Evolutionary conservation across 768 basidiomycete genomes (phyloP).

Genomic region (Mycena haematopus): DNA sequence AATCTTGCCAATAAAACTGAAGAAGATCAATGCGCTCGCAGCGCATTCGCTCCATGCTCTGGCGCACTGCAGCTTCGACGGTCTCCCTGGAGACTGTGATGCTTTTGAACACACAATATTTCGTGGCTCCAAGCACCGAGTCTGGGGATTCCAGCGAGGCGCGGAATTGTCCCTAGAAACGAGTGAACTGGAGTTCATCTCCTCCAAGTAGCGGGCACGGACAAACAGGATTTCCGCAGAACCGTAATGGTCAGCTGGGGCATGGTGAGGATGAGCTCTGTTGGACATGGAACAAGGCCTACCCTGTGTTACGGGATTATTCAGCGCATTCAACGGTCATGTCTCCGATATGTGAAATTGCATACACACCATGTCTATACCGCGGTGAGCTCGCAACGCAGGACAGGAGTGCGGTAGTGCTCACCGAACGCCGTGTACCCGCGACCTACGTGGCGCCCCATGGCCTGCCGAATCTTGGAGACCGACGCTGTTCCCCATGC

Average conservation of each 20-base stretch:
- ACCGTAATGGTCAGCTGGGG: conserved; percentile 85
- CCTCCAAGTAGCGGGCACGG: conserved; percentile 35
- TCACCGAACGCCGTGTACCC: conserved; percentile 73
- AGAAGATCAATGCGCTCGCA: conserved; percentile 68
- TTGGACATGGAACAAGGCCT: conserved; percentile 15
- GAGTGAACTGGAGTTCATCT: neutral
- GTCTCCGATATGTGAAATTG: neutral
- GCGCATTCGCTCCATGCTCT: conserved; percentile 74
- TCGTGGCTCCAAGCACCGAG: conserved; percentile 74
- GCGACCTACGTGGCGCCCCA: conserved; percentile 30
- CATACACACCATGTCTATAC: conserved; percentile 59
- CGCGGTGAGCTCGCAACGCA: conserved; percentile 6
- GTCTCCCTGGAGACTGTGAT: conserved; percentile 55
- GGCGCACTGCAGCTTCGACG: conserved; percentile 68
- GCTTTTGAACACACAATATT: conserved; percentile 82
- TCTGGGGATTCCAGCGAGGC: conserved; percentile 46
- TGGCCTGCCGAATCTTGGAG: conserved; percentile 25
- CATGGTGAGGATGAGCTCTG: neutral
- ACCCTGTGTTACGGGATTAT: conserved; percentile 39
- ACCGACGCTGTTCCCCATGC: conserved; percentile 28
- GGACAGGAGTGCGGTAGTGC: conserved; percentile 7
- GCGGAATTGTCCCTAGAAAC: conserved; percentile 73
- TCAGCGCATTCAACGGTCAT: neutral
- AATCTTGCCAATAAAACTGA: conserved; percentile 89
- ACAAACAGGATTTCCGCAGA: conserved; percentile 84